These are phyloP conservation scores for Cucumis cinereus DNA, from an alignment of 306 rosid genomes.

Conservation along the genomic window DNA sequence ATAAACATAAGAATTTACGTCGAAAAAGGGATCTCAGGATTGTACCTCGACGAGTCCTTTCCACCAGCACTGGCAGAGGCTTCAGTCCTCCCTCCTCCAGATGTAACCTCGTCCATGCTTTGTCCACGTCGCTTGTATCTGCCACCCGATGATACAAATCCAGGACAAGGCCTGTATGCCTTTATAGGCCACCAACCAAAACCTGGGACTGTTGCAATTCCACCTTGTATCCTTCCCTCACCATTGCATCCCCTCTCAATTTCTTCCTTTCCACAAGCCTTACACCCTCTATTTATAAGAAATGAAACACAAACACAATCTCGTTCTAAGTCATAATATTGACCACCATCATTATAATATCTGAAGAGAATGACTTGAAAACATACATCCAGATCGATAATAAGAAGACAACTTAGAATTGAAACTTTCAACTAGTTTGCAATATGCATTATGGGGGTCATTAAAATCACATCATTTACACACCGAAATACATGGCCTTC, in stretches of 20 bases:
- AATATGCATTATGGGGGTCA: not conserved
- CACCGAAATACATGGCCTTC: not conserved
- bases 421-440: not conserved
- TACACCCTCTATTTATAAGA: slow-evolving; percentile 46
- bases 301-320: slow-evolving; percentile 3
- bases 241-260: slow-evolving; percentile 86
- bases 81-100: slow-evolving; percentile 37
- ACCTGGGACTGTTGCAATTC: slow-evolving; percentile 86
- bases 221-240: slow-evolving; percentile 93
- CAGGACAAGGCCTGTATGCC: slow-evolving; percentile 96
- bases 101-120: slow-evolving; percentile 90
- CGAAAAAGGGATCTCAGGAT: not conserved
- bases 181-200: slow-evolving; percentile 99
- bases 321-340: not conserved
- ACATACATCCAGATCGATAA: not conserved
- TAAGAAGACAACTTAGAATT: not conserved
- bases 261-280: slow-evolving; percentile 74
- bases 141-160: slow-evolving; percentile 75
- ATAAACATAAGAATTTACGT: not conserved
- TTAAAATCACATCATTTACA: not conserved
- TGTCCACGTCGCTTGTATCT: slow-evolving; percentile 74
- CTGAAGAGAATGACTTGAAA: not conserved
- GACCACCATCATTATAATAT: not conserved
- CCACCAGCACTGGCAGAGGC: slow-evolving; percentile 12
- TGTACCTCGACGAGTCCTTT: slow-evolving; percentile 28